A percentile compares a stretch with the other conserved stretches of the same genome.
These are phyloP conservation scores for Tuber brumale DNA, from an alignment of 495 filamentous ascomycete genomes.

Conservation along the genomic window DNA sequence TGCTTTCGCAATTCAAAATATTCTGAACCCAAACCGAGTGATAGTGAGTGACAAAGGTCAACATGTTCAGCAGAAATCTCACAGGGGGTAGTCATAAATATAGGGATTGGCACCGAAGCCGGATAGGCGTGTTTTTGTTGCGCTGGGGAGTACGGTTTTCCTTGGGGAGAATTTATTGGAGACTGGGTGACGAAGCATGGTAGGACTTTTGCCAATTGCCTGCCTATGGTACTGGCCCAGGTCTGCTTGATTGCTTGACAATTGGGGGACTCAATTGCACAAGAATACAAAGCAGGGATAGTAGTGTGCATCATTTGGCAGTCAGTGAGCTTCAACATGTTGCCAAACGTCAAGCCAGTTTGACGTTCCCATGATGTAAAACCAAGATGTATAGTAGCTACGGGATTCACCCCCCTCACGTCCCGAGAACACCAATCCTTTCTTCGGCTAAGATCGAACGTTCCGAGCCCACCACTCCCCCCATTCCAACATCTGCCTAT, in stretches of 20 bases:
- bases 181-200: not conserved
- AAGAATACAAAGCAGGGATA: not conserved
- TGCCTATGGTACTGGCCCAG: not conserved
- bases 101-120: not conserved
- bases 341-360: not conserved
- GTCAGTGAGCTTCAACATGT: not conserved
- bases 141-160: not conserved
- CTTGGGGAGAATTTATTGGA: not conserved
- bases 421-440: not conserved
- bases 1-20: not conserved
- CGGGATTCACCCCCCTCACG: not conserved
- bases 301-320: not conserved
- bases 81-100: no score
- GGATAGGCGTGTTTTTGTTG: not conserved
- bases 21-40: not conserved
- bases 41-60: no score
- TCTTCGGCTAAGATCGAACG: not conserved
- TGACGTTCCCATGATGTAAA: not conserved
- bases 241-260: not conserved
- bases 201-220: not conserved
- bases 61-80: no score
- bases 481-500: conserved; percentile 68
- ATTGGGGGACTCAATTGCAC: not conserved
- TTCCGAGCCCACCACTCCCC: conserved; percentile 63
- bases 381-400: not conserved